Percentiles rank a stretch among this genome's conserved stretches.
phyloP scores from a whole-genome alignment of 1,139 yeast species.

The Hyphopichia khmerensis region DNA sequence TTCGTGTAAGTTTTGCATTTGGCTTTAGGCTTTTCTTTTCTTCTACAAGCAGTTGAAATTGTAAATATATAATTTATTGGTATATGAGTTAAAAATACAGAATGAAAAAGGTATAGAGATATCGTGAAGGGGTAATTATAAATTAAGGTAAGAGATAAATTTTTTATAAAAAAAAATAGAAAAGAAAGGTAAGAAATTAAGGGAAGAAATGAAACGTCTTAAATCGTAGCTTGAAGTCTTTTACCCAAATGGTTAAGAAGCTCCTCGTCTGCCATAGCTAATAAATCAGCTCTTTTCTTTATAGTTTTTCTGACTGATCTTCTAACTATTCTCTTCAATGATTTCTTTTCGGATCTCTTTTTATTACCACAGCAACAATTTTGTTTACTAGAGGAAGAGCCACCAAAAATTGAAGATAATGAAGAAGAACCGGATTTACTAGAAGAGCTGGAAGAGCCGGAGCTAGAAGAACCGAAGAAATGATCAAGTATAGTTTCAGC shows the following conservation, averaged over 20 bases:
- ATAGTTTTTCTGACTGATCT: conserved; percentile 17
- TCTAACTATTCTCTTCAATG: conserved; percentile 15
- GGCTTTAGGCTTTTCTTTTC: no score
- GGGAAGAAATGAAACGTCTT: not conserved
- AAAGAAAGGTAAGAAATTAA: no score
- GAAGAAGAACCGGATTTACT: conserved; percentile 5
- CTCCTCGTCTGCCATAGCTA: conserved; percentile 8
- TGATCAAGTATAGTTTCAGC: conserved; percentile 9
- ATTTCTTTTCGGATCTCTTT: conserved; percentile 12
- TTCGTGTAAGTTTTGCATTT: no score
- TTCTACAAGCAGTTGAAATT: no score
- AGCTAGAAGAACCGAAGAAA: conserved; percentile 16
- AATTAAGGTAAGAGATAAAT: no score
- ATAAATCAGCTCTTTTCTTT: conserved; percentile 13
- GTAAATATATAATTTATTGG: no score
- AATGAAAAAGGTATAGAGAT: no score
- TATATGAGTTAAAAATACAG: no score
- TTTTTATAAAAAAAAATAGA: no score
- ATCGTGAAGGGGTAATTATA: no score
- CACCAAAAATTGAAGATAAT: conserved; percentile 7
- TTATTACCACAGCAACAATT: conserved; percentile 7
- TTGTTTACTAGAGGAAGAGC: conserved; percentile 7
- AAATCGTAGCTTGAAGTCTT: not conserved
- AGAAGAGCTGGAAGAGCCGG: conserved; percentile 10
- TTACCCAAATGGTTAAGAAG: conserved; percentile 11